phyloP scores from a whole-genome alignment of 2,329 filamentous ascomycete species.

The Tolypocladium endophyticum region DNA sequence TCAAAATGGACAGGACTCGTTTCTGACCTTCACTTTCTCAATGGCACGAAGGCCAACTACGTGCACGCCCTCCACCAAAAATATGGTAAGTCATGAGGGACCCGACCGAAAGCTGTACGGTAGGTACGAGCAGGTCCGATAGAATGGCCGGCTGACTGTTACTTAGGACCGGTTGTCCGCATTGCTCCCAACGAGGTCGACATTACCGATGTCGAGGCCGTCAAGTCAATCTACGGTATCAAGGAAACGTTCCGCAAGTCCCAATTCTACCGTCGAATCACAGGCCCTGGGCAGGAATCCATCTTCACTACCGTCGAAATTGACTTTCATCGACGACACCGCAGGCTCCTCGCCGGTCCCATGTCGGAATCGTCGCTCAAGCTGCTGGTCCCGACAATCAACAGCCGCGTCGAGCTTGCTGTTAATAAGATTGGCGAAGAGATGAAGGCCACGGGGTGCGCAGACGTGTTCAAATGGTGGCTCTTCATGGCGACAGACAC shows the following conservation, averaged over 20 bases:
- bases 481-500: conserved; percentile 43
- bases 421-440: conserved; percentile 35
- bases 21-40: conserved; percentile 8
- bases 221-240: conserved; percentile 20
- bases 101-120: background rate
- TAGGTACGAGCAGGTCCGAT: background rate
- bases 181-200: conserved; percentile 12
- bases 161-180: conserved; percentile 14
- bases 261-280: conserved; percentile 9
- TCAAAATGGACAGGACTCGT: conserved; percentile 9
- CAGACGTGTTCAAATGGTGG: conserved; percentile 43
- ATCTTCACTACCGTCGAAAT: conserved; percentile 30
- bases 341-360: conserved; percentile 29
- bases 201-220: conserved; percentile 10
- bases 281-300: conserved; percentile 6
- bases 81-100: conserved; percentile 8
- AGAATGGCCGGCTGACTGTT: background rate
- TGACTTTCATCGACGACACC: conserved; percentile 25
- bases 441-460: conserved; percentile 19
- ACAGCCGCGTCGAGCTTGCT: conserved; percentile 23
- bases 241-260: conserved; percentile 15
- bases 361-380: conserved; percentile 26
- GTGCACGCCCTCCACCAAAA: conserved; percentile 12
- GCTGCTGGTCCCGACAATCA: conserved; percentile 20
- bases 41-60: conserved; percentile 6